Evolutionary conservation across 2,329 filamentous ascomycete genomes (phyloP).

Genomic region (Emericellopsis atlantica): DNA sequence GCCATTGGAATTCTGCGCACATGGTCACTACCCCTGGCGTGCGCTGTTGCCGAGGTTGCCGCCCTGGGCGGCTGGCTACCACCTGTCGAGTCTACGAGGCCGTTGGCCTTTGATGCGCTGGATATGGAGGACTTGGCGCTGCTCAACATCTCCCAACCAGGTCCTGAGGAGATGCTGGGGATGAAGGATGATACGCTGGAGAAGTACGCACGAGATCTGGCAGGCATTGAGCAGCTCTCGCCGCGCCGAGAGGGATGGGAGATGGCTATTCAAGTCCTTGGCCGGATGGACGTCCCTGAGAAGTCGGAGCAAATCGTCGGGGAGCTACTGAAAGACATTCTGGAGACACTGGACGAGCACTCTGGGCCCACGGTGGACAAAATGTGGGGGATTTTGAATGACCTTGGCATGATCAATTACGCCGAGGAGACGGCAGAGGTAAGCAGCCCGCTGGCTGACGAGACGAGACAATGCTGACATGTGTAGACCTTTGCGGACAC

Average conservation of each 20-base stretch:
- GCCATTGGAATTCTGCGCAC: constrained; percentile 60
- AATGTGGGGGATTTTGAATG: constrained; percentile 65
- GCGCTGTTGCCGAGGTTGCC: constrained; percentile 72
- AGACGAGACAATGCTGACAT: constrained; percentile 10
- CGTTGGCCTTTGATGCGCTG: constrained; percentile 50
- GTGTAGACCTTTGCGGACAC: constrained; percentile 69
- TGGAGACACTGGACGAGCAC: constrained; percentile 50
- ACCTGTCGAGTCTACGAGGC: constrained; percentile 19
- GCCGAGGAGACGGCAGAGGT: constrained; percentile 77
- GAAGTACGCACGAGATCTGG: constrained; percentile 59
- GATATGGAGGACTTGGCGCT: constrained; percentile 80
- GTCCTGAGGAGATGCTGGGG: constrained; percentile 46
- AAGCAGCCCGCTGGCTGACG: constrained; percentile 17
- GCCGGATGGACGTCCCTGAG: constrained; percentile 62
- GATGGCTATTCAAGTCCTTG: constrained; percentile 70
- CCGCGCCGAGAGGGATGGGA: constrained; percentile 68
- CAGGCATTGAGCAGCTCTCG: constrained; percentile 38
- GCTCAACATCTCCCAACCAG: constrained; percentile 51
- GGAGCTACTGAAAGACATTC: constrained; percentile 53
- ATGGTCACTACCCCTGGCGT: constrained; percentile 72
- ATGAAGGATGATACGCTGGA: constrained; percentile 71
- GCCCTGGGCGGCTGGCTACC: constrained; percentile 76
- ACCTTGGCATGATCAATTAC: constrained; percentile 66
- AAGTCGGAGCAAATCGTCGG: constrained; percentile 63
- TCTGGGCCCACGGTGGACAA: constrained; percentile 66